phyloP scores from a whole-genome alignment of 2,329 filamentous ascomycete genomes.

The Fusarium begoniae region DNA sequence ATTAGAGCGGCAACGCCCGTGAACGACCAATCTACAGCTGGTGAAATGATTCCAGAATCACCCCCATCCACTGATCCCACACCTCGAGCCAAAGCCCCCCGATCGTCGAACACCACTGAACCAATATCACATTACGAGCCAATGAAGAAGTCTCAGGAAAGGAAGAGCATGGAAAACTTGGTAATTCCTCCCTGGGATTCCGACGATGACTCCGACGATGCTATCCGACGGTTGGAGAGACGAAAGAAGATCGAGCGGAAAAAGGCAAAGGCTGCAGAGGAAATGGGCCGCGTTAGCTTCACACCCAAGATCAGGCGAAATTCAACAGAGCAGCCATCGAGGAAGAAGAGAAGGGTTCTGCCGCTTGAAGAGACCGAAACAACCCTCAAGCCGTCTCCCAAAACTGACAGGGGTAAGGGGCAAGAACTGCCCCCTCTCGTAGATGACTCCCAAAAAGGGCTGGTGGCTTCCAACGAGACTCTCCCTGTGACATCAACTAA shows the following conservation, averaged over 20 bases:
- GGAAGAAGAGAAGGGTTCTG: conserved; percentile 42
- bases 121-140: conserved; percentile 56
- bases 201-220: conserved; percentile 50
- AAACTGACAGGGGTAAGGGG: neutral
- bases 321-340: conserved; percentile 34
- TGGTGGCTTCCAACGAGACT: conserved; percentile 39
- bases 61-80: conserved; percentile 42
- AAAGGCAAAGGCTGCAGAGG: conserved; percentile 51
- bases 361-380: neutral
- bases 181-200: conserved; percentile 39
- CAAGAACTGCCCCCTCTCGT: conserved; percentile 32
- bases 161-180: conserved; percentile 43
- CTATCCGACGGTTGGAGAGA: conserved; percentile 46
- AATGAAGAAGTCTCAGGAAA: conserved; percentile 58
- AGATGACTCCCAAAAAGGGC: conserved; percentile 39
- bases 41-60: conserved; percentile 50
- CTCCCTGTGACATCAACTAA: conserved; percentile 45
- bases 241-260: conserved; percentile 50
- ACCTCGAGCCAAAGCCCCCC: conserved; percentile 33
- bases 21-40: conserved; percentile 37
- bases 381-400: neutral
- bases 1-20: conserved; percentile 41
- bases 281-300: conserved; percentile 54
- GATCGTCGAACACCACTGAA: conserved; percentile 37
- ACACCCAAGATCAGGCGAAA: conserved; percentile 34